These are phyloP conservation scores for Ogataea trehalophila DNA, from an alignment of 805 yeast genomes.

Conservation along the genomic window DNA sequence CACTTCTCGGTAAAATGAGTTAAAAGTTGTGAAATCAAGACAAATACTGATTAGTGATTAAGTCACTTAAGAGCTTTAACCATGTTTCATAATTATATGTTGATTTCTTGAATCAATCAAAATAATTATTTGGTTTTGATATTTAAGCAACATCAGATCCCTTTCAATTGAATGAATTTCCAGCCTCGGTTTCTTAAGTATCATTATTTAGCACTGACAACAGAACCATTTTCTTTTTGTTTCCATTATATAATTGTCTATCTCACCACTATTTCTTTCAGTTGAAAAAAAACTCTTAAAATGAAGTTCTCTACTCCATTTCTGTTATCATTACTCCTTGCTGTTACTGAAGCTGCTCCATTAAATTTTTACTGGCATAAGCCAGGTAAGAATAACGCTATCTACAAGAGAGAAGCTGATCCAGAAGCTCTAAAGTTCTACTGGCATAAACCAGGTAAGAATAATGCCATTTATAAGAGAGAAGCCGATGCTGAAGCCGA, in stretches of 20 bases:
- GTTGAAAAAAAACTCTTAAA: not conserved
- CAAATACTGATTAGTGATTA: too few species aligned
- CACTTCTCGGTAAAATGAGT: too few species aligned
- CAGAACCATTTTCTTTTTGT: not conserved
- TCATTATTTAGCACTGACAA: too few species aligned
- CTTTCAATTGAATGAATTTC: too few species aligned
- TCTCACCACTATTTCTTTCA: not conserved
- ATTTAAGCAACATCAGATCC: too few species aligned
- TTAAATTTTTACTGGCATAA: constrained; percentile 4
- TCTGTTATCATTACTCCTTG: constrained; percentile 5
- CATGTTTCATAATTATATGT: too few species aligned
- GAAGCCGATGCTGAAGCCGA: constrained; percentile 7
- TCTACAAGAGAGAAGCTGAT: constrained; percentile 17
- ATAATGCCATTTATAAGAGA: constrained; percentile 12
- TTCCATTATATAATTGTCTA: not conserved
- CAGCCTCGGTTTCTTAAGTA: not conserved
- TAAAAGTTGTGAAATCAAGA: too few species aligned
- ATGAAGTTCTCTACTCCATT: constrained; percentile 17
- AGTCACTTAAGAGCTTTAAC: too few species aligned
- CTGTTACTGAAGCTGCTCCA: constrained; percentile 12
- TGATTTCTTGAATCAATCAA: too few species aligned
- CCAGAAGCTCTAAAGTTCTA: constrained; percentile 5
- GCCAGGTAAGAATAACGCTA: constrained; percentile 5
- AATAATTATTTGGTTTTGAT: too few species aligned
- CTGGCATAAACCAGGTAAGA: constrained; percentile 7